Conservation (phyloP, 768 basidiomycete genomes). For the Lanmaoa pseudosensibilis region DNA sequence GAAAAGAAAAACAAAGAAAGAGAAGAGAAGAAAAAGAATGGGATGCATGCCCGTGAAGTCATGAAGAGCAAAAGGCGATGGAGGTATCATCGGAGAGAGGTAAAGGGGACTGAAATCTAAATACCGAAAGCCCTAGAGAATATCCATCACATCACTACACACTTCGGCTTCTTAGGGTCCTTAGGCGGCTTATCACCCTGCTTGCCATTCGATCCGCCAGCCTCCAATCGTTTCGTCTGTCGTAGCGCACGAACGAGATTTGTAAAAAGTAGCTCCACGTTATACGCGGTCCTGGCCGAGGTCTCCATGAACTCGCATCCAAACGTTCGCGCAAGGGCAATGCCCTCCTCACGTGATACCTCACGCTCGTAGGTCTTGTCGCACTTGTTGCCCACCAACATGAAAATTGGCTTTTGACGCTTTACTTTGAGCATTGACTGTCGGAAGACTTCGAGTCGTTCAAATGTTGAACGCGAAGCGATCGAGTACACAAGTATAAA, state of each 20-base stretch:
- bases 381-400: slow-evolving; percentile 95
- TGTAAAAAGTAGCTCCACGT: slow-evolving; percentile 89
- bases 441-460: slow-evolving; percentile 85
- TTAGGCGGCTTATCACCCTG: slow-evolving; percentile 41
- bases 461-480: slow-evolving; percentile 88
- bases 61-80: slow-evolving; percentile 33
- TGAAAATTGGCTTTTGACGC: slow-evolving; percentile 80
- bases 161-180: slow-evolving; percentile 54
- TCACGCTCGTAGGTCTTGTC: slow-evolving; percentile 91
- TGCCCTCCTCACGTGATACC: slow-evolving; percentile 88
- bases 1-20: slow-evolving; percentile 20
- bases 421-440: slow-evolving; percentile 90
- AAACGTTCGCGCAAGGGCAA: slow-evolving; percentile 74
- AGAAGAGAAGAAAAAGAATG: slow-evolving; percentile 14
- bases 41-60: slow-evolving; percentile 27
- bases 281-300: slow-evolving; percentile 91
- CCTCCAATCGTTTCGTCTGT: slow-evolving; percentile 56
- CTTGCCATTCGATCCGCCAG: slow-evolving; percentile 46
- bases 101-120: slow-evolving; percentile 68
- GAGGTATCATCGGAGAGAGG: slow-evolving; percentile 83
- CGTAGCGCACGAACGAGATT: slow-evolving; percentile 82
- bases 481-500: slow-evolving; percentile 97
- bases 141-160: slow-evolving; percentile 77
- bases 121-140: slow-evolving; percentile 58
- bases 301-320: slow-evolving; percentile 96